Base-by-base conservation (phyloP, 495 filamentous ascomycete genomes). In the Neurospora hispaniola region DNA sequence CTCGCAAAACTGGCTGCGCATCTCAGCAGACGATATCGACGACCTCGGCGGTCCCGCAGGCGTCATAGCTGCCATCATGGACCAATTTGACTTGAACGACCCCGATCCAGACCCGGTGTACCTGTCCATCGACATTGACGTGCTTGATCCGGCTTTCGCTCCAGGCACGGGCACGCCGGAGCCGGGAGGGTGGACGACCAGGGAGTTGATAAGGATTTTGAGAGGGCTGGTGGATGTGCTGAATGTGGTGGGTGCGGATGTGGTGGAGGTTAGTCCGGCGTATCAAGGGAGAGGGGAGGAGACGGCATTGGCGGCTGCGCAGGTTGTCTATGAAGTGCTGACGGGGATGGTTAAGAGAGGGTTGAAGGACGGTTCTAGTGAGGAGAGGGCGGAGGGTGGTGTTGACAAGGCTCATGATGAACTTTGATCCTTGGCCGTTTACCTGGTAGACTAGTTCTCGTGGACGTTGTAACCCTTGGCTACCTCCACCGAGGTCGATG, bases 211-310 rank as follows among this genome's bases (percentile, higher is more conserved):
- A 68, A 82, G 89, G 4, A 90, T 93, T 69, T 77, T 93, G 80
- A 84, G 90, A 35, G 91, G 91, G 1, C 7, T 66, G 23, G 80
- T 93, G 9, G 90, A 92, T 83, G 86, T 85, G 43, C 74, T 93
- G 78, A 92, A 93, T 78, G 76, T 93, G 1, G 90, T 93, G 23
- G 91, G 91, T 0, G 90, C 89, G 5, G 91, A 93, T 81, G 89
- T 95, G 74, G 93, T 97, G 31, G 93, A 97, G 86, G 93, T 97
- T 16, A 90, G 91, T 66, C 93, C 93, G 1, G 91, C 92, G 14
- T 96, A 97, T 79, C 92, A 96, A 81, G 93, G 92, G 6, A 88
- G 86, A 69, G 92, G 91, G 0, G 93, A 97, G 86, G 90, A 91
- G 78, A 97, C 93, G 46, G 92, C 93, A 69, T 84, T 96, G 75